These are phyloP conservation scores for Sphaceloma murrayae DNA, from an alignment of 2,329 filamentous ascomycete species.

Conservation along the genomic window DNA sequence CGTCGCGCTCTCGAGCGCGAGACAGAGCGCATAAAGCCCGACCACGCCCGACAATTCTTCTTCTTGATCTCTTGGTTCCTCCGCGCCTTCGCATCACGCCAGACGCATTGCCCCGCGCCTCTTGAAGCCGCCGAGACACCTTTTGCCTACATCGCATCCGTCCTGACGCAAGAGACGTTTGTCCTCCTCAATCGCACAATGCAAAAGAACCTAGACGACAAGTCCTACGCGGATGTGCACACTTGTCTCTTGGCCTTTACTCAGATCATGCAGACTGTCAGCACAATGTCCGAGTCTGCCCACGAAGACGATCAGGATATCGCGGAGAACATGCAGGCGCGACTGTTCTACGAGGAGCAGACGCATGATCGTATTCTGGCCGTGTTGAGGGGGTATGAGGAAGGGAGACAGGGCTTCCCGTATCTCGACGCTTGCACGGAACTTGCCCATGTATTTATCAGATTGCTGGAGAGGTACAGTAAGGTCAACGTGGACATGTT, in stretches of 20 bases:
- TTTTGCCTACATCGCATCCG: slow-evolving; percentile 78
- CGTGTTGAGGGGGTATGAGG: slow-evolving; percentile 77
- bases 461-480: slow-evolving; percentile 84
- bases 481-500: slow-evolving; percentile 94
- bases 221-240: slow-evolving; percentile 78
- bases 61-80: slow-evolving; percentile 91
- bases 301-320: slow-evolving; percentile 95
- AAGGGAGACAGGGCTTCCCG: slow-evolving; percentile 66
- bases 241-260: slow-evolving; percentile 91
- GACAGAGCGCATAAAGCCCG: slow-evolving; percentile 61
- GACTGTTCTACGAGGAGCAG: slow-evolving; percentile 96
- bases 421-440: slow-evolving; percentile 91
- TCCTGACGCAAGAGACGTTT: slow-evolving; percentile 91
- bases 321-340: slow-evolving; percentile 89
- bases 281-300: slow-evolving; percentile 77
- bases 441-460: slow-evolving; percentile 79
- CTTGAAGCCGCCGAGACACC: slow-evolving; percentile 51
- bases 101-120: slow-evolving; percentile 19
- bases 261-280: slow-evolving; percentile 76
- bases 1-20: slow-evolving; percentile 86
- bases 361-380: slow-evolving; percentile 81
- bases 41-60: slow-evolving; percentile 77
- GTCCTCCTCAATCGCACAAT: slow-evolving; percentile 77
- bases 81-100: slow-evolving; percentile 45
- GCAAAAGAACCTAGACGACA: slow-evolving; percentile 67